Conservation (phyloP, 1,284 basidiomycete genomes). For the Trametes versicolor region DNA sequence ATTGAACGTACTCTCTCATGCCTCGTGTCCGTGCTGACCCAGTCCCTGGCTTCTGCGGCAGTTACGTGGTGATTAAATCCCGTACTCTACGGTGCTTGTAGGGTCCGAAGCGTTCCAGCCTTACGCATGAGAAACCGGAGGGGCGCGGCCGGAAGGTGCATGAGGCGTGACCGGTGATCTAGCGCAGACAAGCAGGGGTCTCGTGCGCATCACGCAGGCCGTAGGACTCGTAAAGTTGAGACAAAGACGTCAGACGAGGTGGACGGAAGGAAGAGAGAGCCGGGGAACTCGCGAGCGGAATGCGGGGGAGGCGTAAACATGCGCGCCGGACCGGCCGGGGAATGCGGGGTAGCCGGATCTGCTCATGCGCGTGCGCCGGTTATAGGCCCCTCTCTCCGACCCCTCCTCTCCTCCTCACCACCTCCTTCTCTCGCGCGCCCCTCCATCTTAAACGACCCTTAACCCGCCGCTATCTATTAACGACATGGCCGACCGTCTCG, state of each 20-base stretch:
- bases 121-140: not conserved
- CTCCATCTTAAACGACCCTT: not conserved
- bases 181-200: not conserved
- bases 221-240: not conserved
- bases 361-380: slow-evolving; percentile 5
- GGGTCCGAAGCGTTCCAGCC: not conserved
- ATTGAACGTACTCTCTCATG: not conserved
- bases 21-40: not conserved
- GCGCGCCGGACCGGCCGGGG: slow-evolving; percentile 31
- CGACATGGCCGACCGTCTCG: slow-evolving; percentile 70
- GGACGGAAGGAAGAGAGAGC: slow-evolving; percentile 9
- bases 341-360: slow-evolving; percentile 33
- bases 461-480: not conserved
- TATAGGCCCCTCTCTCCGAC: slow-evolving; percentile 21
- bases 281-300: slow-evolving; percentile 6
- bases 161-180: not conserved
- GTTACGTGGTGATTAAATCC: not conserved
- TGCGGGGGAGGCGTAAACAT: slow-evolving; percentile 27
- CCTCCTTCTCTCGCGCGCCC: slow-evolving; percentile 11
- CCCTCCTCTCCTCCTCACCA: slow-evolving; percentile 22
- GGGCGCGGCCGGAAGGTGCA: not conserved
- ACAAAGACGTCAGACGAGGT: not conserved
- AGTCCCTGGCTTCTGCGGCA: not conserved
- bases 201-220: not conserved
- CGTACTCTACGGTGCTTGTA: not conserved